These are phyloP conservation scores for Phytophthora quininea DNA, from an alignment of 352 stramenopile genomes.

Conservation along the genomic window DNA sequence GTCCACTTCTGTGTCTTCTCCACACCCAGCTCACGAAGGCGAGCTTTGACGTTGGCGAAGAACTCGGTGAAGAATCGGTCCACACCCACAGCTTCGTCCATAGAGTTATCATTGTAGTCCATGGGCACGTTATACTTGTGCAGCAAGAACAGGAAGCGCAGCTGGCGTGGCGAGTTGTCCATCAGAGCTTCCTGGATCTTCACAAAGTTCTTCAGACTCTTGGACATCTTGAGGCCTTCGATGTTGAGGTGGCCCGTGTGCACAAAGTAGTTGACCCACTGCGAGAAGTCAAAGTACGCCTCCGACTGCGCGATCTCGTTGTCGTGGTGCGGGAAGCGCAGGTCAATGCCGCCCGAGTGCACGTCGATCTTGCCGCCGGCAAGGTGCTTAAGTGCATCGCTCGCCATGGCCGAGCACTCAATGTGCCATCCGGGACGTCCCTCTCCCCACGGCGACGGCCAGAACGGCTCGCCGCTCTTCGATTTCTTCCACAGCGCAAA, in stretches of 20 bases:
- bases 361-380: slow-evolving; percentile 93
- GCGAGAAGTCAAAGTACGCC: slow-evolving; percentile 80
- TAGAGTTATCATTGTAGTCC: slow-evolving; percentile 95
- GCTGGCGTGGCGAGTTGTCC: slow-evolving; percentile 76
- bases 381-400: slow-evolving; percentile 90
- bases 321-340: slow-evolving; percentile 99
- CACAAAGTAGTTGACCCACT: slow-evolving; percentile 98
- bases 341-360: slow-evolving; percentile 96
- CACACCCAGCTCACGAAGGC: slow-evolving; percentile 74
- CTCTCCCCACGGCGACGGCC: slow-evolving; percentile 95
- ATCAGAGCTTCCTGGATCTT: slow-evolving; percentile 94
- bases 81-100: slow-evolving; percentile 90
- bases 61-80: slow-evolving; percentile 94
- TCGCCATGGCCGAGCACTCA: slow-evolving; percentile 98
- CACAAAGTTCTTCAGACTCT: slow-evolving; percentile 99
- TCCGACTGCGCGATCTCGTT: slow-evolving; percentile 98
- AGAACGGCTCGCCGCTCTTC: slow-evolving; percentile 94
- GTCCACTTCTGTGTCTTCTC: slow-evolving; percentile 86
- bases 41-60: slow-evolving; percentile 94
- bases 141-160: slow-evolving; percentile 92
- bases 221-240: slow-evolving; percentile 98
- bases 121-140: slow-evolving; percentile 95
- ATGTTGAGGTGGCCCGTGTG: slow-evolving; percentile 98
- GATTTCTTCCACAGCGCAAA: slow-evolving; percentile 98
- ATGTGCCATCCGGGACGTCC: slow-evolving; percentile 98